These are phyloP conservation scores for Salix viminalis DNA, from an alignment of 345 rosid genomes.

Conservation along the genomic window DNA sequence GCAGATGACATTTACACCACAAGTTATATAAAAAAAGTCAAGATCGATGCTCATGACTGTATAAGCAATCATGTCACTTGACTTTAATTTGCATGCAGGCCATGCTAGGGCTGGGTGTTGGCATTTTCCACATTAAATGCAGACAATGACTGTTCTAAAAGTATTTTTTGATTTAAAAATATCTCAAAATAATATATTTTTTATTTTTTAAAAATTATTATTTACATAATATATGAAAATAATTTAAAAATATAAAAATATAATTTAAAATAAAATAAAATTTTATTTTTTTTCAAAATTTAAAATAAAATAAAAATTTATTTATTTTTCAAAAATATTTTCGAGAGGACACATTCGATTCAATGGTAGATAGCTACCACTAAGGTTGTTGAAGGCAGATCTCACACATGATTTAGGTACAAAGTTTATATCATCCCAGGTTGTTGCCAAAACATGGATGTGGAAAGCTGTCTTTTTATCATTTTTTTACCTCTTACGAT, in stretches of 20 bases:
- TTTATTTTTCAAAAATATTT: too few relatives aligned
- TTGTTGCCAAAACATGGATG: not conserved
- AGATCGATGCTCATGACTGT: not conserved
- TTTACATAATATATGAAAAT: too few relatives aligned
- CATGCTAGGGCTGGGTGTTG: not conserved
- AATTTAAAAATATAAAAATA: too few relatives aligned
- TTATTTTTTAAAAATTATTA: too few relatives aligned
- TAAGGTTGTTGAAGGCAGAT: not conserved
- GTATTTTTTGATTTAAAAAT: too few relatives aligned
- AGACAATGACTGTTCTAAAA: slow-evolving; percentile 1
- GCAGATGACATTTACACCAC: not conserved
- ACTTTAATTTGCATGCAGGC: not conserved
- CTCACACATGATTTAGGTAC: slow-evolving; percentile 3
- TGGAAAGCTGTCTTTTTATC: slow-evolving; percentile 1
- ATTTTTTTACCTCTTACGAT: too few relatives aligned
- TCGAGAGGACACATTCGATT: not conserved
- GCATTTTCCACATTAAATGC: slow-evolving; percentile 2
- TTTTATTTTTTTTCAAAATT: too few relatives aligned
- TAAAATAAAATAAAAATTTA: too few relatives aligned
- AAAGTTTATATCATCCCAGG: not conserved
- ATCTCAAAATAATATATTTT: too few relatives aligned
- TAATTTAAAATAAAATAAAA: too few relatives aligned
- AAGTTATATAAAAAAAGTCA: not conserved
- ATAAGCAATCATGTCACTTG: not conserved
- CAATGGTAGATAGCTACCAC: slow-evolving; percentile 9